phyloP scores from a whole-genome alignment of 23 red algal genomes.

The Pyropia yezoensis region DNA sequence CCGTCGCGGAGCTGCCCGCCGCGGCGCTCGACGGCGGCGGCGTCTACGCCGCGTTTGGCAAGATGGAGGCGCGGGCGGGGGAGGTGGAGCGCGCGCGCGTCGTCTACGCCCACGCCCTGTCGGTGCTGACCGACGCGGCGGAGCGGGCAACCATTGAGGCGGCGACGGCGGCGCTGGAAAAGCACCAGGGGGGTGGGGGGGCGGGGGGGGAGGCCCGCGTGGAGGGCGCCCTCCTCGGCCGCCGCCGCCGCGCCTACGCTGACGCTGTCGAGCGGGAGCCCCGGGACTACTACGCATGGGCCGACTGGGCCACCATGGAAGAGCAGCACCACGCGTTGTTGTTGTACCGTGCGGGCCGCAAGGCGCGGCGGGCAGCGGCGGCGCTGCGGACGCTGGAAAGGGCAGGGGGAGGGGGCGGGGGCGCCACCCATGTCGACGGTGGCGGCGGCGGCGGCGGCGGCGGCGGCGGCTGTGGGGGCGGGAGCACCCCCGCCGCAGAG shows the following conservation, averaged over 20 bases:
- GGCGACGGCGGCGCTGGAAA: slow-evolving; percentile 57
- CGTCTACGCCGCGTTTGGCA: slow-evolving; percentile 53
- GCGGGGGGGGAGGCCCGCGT: slow-evolving; percentile 3
- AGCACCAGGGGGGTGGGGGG: slow-evolving; percentile 51
- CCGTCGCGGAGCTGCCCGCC: slow-evolving; percentile 13
- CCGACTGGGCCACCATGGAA: slow-evolving; percentile 55
- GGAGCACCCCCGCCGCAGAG: no score
- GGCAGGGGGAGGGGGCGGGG: neutral
- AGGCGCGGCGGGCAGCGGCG: neutral
- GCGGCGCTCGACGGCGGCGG: slow-evolving; percentile 5
- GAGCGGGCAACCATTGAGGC: slow-evolving; percentile 15
- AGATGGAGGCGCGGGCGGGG: slow-evolving; percentile 57
- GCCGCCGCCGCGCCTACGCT: slow-evolving; percentile 29
- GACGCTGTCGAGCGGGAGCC: slow-evolving; percentile 9
- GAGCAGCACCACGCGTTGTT: slow-evolving; percentile 18
- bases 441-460: no score
- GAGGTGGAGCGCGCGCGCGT: slow-evolving; percentile 49
- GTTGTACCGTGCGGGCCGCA: neutral
- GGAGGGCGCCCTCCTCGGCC: slow-evolving; percentile 31
- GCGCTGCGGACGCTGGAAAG: neutral
- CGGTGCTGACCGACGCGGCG: slow-evolving; percentile 15
- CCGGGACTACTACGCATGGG: slow-evolving; percentile 71
- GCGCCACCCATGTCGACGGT: no score
- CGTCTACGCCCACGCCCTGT: slow-evolving; percentile 43
- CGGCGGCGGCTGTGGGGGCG: neutral